Base-by-base conservation (phyloP, 345 rosid species). In the Excoecaria agallocha region DNA sequence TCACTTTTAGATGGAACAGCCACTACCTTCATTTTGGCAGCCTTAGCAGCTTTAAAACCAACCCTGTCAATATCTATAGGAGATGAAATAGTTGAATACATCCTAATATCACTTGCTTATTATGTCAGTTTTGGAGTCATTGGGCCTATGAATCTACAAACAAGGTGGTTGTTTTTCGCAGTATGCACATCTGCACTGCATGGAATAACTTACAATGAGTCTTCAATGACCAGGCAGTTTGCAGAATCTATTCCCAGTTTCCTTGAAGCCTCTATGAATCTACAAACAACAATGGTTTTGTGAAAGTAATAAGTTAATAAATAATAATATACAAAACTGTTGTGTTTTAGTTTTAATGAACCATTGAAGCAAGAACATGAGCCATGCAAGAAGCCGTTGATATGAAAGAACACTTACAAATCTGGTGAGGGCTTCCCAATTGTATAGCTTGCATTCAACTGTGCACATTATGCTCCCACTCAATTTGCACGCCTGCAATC, bases 21-120 rank as follows among this genome's bases (percentile, higher is more conserved):
- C 66, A 84, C 80, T 43, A 84, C 83, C 66, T 75, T 82, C 85
- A 84, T 84, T 56, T 73, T 30, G 30, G 87, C 84, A 17, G 84
- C 85, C 80, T 84, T 84, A 22, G 80, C 85, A 50, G 85, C 87
- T 75, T 72, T 66, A 15, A 82, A 84, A 59, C 87, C 87, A 61
- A 84, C 87, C 74, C 85, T 84, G 73, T 75, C 15, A 63, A 13
- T 24, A 39, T 48, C 35, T 54, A 12, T 10, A 46, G 39, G 6
- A 30, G 30, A 55, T 22, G n/a, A 55, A 19, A 19, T 25, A 55
- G 0, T 43, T 6, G 30, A 43, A 5, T 43, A 43, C 10, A 43
- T 43, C 48, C 8, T 43, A 43, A 43, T 4, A 43, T 1, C 48
- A 43, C 8, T 6, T 8, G 48, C 48, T 43, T 43, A 43, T 43